These are phyloP conservation scores for Apophysomyces trapeziformis DNA, from an alignment of 371 early-diverging fungal genomes.

Conservation along the genomic window DNA sequence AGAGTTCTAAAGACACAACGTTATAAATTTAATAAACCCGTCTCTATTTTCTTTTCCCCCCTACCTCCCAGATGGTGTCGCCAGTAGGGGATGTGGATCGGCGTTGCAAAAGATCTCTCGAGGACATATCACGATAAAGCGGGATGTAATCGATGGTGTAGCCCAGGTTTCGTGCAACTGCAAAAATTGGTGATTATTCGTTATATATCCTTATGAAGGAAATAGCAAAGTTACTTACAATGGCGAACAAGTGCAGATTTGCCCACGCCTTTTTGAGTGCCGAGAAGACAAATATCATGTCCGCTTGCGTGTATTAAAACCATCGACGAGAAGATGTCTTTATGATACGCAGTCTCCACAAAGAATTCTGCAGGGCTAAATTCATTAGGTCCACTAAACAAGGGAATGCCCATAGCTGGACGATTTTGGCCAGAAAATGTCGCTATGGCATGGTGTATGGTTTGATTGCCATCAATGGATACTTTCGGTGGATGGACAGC, in stretches of 20 bases:
- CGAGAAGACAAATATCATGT: slow-evolving; percentile 74
- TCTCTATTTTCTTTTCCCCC: neutral
- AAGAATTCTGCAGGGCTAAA: slow-evolving; percentile 64
- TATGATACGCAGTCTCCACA: slow-evolving; percentile 75
- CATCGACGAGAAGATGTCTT: slow-evolving; percentile 66
- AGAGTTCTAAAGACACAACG: slow-evolving; percentile 44
- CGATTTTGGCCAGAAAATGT: slow-evolving; percentile 46
- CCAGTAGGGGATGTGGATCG: slow-evolving; percentile 75
- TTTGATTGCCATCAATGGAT: slow-evolving; percentile 40
- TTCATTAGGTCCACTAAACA: slow-evolving; percentile 57
- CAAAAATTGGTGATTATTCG: neutral
- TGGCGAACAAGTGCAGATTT: slow-evolving; percentile 76
- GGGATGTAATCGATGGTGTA: slow-evolving; percentile 76
- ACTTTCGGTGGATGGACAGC: slow-evolving; percentile 22
- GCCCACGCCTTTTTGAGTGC: slow-evolving; percentile 77
- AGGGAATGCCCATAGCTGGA: slow-evolving; percentile 36
- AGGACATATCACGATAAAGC: slow-evolving; percentile 85
- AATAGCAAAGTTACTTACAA: slow-evolving; percentile 31
- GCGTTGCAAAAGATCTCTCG: slow-evolving; percentile 82
- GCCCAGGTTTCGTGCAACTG: slow-evolving; percentile 69
- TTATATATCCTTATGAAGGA: no score
- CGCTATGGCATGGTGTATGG: slow-evolving; percentile 42
- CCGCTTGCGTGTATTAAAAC: slow-evolving; percentile 69
- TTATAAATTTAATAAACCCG: neutral
- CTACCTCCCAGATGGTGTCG: slow-evolving; percentile 73